phyloP scores from a whole-genome alignment of 306 rosid genomes.

The Rosa multiflora region DNA sequence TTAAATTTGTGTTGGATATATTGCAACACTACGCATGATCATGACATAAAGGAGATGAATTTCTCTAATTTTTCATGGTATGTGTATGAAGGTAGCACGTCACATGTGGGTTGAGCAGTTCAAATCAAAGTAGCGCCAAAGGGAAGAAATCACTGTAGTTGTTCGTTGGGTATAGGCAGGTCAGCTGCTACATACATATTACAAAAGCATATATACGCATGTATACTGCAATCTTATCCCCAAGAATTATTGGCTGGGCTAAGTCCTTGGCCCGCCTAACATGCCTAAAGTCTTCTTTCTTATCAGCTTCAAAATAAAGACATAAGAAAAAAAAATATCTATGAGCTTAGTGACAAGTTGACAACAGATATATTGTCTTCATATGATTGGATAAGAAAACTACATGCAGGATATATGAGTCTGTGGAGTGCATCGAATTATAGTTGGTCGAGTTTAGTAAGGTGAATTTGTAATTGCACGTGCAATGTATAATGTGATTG shows the following conservation, averaged over 20 bases:
- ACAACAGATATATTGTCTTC: not conserved
- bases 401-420: no score
- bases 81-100: not conserved
- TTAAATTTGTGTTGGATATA: not conserved
- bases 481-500: no score
- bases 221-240: not conserved
- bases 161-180: not conserved
- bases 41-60: not conserved
- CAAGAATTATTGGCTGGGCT: not conserved
- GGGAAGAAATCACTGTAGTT: not conserved
- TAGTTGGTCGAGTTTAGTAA: no score
- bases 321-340: not conserved
- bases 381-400: not conserved
- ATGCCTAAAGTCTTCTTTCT: not conserved
- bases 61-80: not conserved
- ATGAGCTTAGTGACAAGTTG: not conserved
- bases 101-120: not conserved
- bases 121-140: slow-evolving; percentile 10
- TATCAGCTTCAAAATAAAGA: not conserved
- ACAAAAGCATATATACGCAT: not conserved
- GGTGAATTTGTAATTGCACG: no score
- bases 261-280: not conserved
- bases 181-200: not conserved
- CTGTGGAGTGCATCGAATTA: no score
- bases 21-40: not conserved